Evolutionary conservation across 495 filamentous ascomycete genomes (phyloP).

Genomic region (Xylaria venustula): DNA sequence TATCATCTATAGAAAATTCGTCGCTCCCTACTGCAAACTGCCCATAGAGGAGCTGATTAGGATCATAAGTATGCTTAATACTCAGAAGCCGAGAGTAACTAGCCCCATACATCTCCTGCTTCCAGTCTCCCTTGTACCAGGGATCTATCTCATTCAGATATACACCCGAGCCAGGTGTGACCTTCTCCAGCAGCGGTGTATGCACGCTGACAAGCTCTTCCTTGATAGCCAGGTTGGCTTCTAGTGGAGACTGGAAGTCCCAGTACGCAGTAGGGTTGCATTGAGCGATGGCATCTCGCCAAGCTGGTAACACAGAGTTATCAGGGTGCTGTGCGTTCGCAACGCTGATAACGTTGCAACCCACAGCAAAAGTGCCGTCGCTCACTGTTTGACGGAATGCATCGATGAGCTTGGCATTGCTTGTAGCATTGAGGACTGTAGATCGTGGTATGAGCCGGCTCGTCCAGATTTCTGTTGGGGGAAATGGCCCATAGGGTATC

Average conservation of each 20-base stretch:
- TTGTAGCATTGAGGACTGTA: conserved; percentile 26
- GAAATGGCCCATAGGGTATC: conserved; percentile 12
- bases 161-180: conserved; percentile 43
- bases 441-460: conserved; percentile 52
- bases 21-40: conserved; percentile 44
- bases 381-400: conserved; percentile 43
- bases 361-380: conserved; percentile 24
- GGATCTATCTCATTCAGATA: conserved; percentile 50
- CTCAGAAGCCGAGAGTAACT: conserved; percentile 38
- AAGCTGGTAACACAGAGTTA: conserved; percentile 21
- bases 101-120: conserved; percentile 44
- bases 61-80: conserved; percentile 53
- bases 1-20: background rate
- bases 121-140: conserved; percentile 27
- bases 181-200: conserved; percentile 37
- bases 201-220: conserved; percentile 15
- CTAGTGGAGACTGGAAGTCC: conserved; percentile 34
- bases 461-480: conserved; percentile 6
- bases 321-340: conserved; percentile 9
- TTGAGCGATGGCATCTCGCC: conserved; percentile 11
- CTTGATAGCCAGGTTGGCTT: background rate
- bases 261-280: conserved; percentile 30
- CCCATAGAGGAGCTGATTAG: conserved; percentile 46
- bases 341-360: conserved; percentile 29
- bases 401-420: conserved; percentile 37